A percentile compares a stretch with the other conserved stretches of the same genome.
Conservation (phyloP, 352 stramenopile species). For the Pythium aquatile region DNA sequence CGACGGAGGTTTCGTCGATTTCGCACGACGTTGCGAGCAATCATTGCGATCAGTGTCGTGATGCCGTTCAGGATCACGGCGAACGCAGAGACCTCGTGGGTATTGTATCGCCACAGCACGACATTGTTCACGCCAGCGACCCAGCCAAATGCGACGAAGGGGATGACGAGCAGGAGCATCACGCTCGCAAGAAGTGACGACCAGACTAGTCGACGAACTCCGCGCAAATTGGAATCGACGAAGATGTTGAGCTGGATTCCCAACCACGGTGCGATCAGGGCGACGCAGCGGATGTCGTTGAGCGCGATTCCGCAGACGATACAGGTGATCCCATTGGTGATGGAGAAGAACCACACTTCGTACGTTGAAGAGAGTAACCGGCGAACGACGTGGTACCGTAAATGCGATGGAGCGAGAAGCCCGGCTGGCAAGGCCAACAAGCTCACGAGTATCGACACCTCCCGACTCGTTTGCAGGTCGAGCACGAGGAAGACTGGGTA, state of each 20-base stretch:
- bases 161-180: not conserved
- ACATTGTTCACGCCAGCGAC: conserved; percentile 4
- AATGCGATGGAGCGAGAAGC: not conserved
- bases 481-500: conserved; percentile 3
- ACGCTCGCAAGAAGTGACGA: not conserved
- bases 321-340: not conserved
- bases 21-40: conserved; percentile 6
- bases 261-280: not conserved
- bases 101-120: conserved; percentile 6
- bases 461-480: not conserved
- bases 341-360: conserved; percentile 14
- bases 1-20: not conserved
- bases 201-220: not conserved
- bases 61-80: conserved; percentile 10
- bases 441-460: not conserved
- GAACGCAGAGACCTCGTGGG: conserved; percentile 1
- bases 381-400: conserved; percentile 9
- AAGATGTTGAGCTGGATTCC: conserved; percentile 12
- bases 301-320: not conserved
- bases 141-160: conserved; percentile 2
- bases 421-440: not conserved
- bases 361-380: not conserved
- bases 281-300: not conserved
- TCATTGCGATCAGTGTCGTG: conserved; percentile 4
- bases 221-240: conserved; percentile 7